phyloP scores from a whole-genome alignment of 164 flowering plant genomes.

The Echeveria elegans region DNA sequence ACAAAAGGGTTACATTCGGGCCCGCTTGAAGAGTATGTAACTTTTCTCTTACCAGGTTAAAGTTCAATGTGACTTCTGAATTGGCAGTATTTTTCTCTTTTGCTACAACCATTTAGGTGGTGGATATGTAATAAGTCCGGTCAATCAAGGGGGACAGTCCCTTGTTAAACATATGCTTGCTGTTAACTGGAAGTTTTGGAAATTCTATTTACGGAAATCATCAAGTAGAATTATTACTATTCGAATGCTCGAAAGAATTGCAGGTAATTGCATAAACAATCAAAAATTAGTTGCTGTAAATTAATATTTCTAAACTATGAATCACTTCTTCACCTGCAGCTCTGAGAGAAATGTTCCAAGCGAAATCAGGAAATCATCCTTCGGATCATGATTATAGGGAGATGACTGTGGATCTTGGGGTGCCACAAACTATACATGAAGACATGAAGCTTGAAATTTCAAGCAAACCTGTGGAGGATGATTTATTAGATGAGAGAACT shows the following conservation, averaged over 20 bases:
- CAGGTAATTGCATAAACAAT: constrained; percentile 46
- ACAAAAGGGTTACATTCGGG: constrained; percentile 67
- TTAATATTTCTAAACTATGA: neutral
- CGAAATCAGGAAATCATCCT: constrained; percentile 37
- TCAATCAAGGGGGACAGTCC: constrained; percentile 62
- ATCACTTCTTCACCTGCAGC: constrained; percentile 36
- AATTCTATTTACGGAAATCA: constrained; percentile 41
- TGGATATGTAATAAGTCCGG: constrained; percentile 77
- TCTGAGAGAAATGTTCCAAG: constrained; percentile 58
- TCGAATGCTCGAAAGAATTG: constrained; percentile 69
- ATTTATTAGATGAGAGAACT: constrained; percentile 14
- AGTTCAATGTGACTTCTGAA: neutral
- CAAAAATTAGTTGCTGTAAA: neutral
- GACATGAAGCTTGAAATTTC: constrained; percentile 5
- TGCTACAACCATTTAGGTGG: constrained; percentile 48
- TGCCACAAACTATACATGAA: constrained; percentile 19
- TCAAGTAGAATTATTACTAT: constrained; percentile 58
- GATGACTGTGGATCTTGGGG: constrained; percentile 20
- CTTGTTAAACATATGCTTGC: constrained; percentile 95
- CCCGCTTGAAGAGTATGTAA: constrained; percentile 94
- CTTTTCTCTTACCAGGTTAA: constrained; percentile 23
- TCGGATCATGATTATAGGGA: constrained; percentile 35
- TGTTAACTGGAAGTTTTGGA: constrained; percentile 87
- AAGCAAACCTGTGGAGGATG: neutral
- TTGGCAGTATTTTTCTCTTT: neutral